phyloP scores from a whole-genome alignment of 176 grass and related monocot genomes.

The Oryza coarctata region DNA sequence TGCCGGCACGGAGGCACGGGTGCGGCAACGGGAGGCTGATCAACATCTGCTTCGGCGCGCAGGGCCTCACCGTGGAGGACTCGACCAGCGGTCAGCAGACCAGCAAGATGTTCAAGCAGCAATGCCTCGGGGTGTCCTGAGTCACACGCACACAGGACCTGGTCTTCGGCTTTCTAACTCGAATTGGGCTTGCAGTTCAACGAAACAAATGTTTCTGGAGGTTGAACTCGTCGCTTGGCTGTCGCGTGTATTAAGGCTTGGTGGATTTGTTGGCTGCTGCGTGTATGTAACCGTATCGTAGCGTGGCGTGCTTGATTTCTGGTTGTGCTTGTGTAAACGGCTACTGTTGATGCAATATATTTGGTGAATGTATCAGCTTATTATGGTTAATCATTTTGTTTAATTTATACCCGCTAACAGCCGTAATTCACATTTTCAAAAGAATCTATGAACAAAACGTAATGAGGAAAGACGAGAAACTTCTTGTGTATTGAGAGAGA shows the following conservation, averaged over 20 bases:
- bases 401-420: no score
- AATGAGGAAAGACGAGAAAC: not conserved
- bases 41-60: conserved; percentile 89
- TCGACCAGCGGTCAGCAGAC: conserved; percentile 53
- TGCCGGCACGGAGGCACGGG: conserved; percentile 33
- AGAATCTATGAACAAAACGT: not conserved
- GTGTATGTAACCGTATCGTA: not conserved
- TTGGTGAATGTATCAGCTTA: not conserved
- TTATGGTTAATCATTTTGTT: not conserved
- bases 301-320: conserved; percentile 8
- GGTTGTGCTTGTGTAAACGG: not conserved
- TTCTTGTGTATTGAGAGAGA: not conserved
- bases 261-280: no score
- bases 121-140: conserved; percentile 57
- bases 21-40: conserved; percentile 62
- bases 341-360: not conserved
- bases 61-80: conserved; percentile 62
- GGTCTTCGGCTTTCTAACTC: not conserved
- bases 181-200: not conserved
- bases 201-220: not conserved
- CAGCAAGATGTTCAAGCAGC: conserved; percentile 57
- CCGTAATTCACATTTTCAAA: not conserved
- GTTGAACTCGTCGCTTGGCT: not conserved
- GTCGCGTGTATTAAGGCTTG: no score
- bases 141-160: not conserved